Base-by-base conservation (phyloP, 805 yeast species). In the Metschnikowia amazonensis region DNA sequence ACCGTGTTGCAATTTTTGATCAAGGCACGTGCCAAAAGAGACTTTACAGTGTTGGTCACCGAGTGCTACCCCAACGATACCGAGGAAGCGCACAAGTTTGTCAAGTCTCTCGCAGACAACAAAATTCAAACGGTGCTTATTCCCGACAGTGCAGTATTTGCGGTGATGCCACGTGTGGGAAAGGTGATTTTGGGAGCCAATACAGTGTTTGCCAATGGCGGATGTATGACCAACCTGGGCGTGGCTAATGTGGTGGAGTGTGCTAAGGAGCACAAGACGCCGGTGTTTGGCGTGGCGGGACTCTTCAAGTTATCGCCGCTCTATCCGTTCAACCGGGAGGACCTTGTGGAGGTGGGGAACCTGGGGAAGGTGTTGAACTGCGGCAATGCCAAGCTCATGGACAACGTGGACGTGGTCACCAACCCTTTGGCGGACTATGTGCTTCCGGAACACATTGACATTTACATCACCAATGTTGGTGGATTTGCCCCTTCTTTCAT, bases 401-500 rank as follows among this genome's bases (percentile, higher is more conserved):
- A 87, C 47, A 79, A 80, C 50, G 84, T 87, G 39, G 87, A 82
- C 56, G 86, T 89, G 30, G 69, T 71, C 16, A 78, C 94, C 25
- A 94, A 94, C 64, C 97, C 97, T 14, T 69, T 89, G 48, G 85
- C 81, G 53, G 98, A 92, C 63, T 94, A 92, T 60, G 84, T 94
- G 27, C 84, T 89, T 9, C 98, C 99, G 0, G 98, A 92, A 58
- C 82, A 86, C 59, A 86, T 94, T 51, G 97, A 94, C 65, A 89
- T 94, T 49, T 89, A 86, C 64, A 87, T 94, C 58, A 92, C 99
- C 9, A 92, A 94, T 63, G 80, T 90, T 43, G 99, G 98, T 41
- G 98, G 98, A 13, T 89, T 86, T 63, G 87, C 98, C 21, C 98
- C 99, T 38, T 88, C 92, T 57, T 94, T 94, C 69, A 86, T 94